Evolutionary conservation across 1,284 basidiomycete genomes (phyloP), one percentile per base, ranked within the genome.

Genomic region (Trichosporon inkin): DNA sequence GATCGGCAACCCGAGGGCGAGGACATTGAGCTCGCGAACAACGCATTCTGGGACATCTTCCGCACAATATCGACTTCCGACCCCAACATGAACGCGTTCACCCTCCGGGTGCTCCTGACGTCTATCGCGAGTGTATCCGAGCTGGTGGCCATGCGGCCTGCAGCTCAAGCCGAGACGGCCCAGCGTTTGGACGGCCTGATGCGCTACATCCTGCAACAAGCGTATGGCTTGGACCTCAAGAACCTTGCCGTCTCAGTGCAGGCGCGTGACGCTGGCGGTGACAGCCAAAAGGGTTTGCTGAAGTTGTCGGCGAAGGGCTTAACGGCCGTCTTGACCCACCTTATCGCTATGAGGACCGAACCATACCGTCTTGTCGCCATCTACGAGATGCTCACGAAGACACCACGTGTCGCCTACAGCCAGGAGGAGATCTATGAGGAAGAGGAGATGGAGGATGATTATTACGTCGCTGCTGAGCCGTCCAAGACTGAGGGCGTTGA

Each of bases 1-100:
- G 10, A 19, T 5, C 17, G 22, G 3, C 8, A 20, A 1, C 59
- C 64, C 1, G 10, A 6, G 3, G 5, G 17, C 0, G 37, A 17
- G n/a, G 37, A 61, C 10, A 40, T 62, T 20, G 35, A 63, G 19
- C 16, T 51, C 22, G 62, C 61, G 0, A 40, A 61, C 37, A 32
- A 51, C 5, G 32, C 62, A 8, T 63, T 66, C 47, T 62, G 62
- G 61, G 57, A 66, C 17, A 41, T 58, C 6, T 66, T 61, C 57
- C 47, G 41, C 10, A 32, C 19, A 6, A 55, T 66, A 40, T 56
- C 61, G n/a, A 20, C 36, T 19, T 19, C 34, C 14, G 19, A 61
- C 4, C 34, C 57, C 28, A 17, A 53, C 20, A 24, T 58, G 28
- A 34, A 51, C 24, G 20, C 40, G 1, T 60, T 61, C 38, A 58